Conservation (phyloP, 2,329 filamentous ascomycete genomes). For the Tolypocladium guangdongense region DNA sequence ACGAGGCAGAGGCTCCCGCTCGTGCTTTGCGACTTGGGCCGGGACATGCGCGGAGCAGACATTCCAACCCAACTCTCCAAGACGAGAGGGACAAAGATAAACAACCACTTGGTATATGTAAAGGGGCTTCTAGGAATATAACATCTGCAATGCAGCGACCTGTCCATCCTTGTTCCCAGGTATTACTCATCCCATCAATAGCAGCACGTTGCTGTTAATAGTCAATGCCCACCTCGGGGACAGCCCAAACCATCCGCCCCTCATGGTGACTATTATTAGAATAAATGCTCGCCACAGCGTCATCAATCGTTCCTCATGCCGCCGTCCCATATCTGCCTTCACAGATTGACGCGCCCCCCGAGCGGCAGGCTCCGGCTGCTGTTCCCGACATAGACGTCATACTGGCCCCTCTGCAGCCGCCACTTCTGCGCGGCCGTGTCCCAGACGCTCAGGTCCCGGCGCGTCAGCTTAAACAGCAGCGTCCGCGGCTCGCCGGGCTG, state of each 20-base stretch:
- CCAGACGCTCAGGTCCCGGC: constrained; percentile 58
- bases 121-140: neutral
- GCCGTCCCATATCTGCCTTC: neutral
- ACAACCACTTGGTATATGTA: neutral
- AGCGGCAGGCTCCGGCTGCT: constrained; percentile 36
- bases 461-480: constrained; percentile 42
- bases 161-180: neutral
- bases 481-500: constrained; percentile 30
- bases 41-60: neutral
- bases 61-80: no score
- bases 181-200: neutral
- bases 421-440: constrained; percentile 50
- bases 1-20: neutral
- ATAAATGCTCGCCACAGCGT: neutral
- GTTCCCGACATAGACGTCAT: constrained; percentile 32
- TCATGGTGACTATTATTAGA: neutral
- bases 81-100: neutral
- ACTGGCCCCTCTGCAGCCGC: constrained; percentile 36
- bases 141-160: neutral
- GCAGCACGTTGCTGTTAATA: neutral
- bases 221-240: neutral
- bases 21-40: neutral
- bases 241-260: neutral
- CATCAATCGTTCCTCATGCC: neutral
- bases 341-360: constrained; percentile 19